These are phyloP conservation scores for Trifolium pratense DNA, from an alignment of 306 rosid species.

Conservation along the genomic window DNA sequence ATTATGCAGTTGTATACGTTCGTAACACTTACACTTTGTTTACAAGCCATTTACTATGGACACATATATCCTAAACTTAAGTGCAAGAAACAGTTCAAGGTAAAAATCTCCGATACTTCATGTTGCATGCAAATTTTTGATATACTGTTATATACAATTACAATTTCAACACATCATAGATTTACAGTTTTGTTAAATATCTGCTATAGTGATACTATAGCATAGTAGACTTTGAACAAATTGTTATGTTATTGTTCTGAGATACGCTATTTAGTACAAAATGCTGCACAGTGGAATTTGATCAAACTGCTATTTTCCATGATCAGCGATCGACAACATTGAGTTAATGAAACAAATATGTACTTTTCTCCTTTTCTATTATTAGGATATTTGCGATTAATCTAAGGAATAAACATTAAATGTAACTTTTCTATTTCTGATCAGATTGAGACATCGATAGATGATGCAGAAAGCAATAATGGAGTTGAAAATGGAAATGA, in stretches of 20 bases:
- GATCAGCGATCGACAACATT: not conserved
- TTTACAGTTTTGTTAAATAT: not conserved
- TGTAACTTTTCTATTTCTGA: not conserved
- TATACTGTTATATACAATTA: not conserved
- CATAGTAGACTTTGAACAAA: not conserved
- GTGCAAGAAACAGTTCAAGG: constrained; percentile 51
- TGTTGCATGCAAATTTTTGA: not conserved
- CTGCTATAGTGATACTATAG: not conserved
- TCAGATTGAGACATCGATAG: constrained; percentile 42
- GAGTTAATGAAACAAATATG: not conserved
- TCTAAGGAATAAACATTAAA: too few relatives aligned
- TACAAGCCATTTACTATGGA: constrained; percentile 61
- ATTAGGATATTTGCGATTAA: too few relatives aligned
- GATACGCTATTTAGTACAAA: not conserved
- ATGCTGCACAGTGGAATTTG: not conserved
- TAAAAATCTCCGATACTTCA: constrained; percentile 23
- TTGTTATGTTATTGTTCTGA: not conserved
- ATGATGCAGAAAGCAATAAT: constrained; percentile 28
- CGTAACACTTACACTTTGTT: constrained; percentile 52
- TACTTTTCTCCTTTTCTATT: too few relatives aligned
- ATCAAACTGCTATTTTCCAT: not conserved
- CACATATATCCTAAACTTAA: constrained; percentile 55
- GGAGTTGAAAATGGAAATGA: constrained; percentile 38
- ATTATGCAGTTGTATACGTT: constrained; percentile 64
- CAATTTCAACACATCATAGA: too few relatives aligned